A percentile compares a stretch with the other conserved stretches of the same genome.
phyloP scores from a whole-genome alignment of 805 yeast species.

The Cyberlindnera lachancei region DNA sequence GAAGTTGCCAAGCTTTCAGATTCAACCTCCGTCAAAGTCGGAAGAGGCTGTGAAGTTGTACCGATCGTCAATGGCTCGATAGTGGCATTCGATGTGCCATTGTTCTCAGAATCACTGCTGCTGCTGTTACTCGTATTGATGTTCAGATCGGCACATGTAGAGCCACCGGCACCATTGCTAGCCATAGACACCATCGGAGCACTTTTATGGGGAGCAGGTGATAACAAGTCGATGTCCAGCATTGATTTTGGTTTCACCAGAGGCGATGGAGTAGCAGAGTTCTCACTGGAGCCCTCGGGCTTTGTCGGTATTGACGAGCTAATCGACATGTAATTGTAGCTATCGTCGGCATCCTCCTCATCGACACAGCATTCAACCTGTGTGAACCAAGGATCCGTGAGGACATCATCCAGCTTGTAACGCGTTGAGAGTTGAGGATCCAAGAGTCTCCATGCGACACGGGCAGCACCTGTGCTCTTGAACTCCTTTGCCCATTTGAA shows the following conservation, averaged over 20 bases:
- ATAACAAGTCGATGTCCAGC: constrained; percentile 13
- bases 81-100: neutral
- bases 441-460: constrained; percentile 68
- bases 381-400: constrained; percentile 59
- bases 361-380: constrained; percentile 51
- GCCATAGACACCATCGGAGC: no score
- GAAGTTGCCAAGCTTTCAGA: constrained; percentile 9
- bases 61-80: no score
- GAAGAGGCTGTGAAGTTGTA: constrained; percentile 4
- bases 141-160: no score
- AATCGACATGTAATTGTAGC: constrained; percentile 3
- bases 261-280: constrained; percentile 9
- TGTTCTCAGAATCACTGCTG: no score
- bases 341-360: constrained; percentile 27
- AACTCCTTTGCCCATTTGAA: constrained; percentile 61
- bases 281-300: constrained; percentile 2
- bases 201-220: neutral
- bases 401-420: constrained; percentile 45
- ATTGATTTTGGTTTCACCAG: constrained; percentile 16
- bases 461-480: constrained; percentile 50
- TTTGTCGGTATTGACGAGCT: constrained; percentile 2
- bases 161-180: no score
- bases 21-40: constrained; percentile 9
- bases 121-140: no score
- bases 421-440: constrained; percentile 54